Conservation (phyloP, 345 rosid species). For the Physaria fendleri region DNA sequence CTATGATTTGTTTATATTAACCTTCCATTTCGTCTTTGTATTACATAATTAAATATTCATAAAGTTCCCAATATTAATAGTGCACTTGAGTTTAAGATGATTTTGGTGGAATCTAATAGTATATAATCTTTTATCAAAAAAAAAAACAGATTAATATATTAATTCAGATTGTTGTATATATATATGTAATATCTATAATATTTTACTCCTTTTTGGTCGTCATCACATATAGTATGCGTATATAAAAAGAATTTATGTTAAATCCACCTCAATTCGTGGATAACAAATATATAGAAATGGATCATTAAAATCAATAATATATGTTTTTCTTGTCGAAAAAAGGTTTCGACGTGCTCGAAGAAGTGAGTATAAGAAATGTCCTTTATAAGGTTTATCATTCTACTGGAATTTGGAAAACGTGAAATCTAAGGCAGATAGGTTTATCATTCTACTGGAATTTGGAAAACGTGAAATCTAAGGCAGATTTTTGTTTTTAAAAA, state of each 20-base stretch:
- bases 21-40: neutral
- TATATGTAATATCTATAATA: neutral
- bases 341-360: neutral
- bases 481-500: too few relatives aligned
- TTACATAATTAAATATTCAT: neutral
- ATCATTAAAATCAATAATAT: neutral
- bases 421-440: conserved; percentile 1
- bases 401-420: conserved; percentile 3
- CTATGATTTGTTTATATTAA: conserved; percentile 13
- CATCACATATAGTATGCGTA: conserved; percentile 8
- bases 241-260: neutral
- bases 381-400: neutral
- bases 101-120: conserved; percentile 13
- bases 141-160: too few relatives aligned
- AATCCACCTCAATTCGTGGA: neutral
- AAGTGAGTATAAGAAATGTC: neutral
- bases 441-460: conserved; percentile 9
- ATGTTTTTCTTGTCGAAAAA: neutral
- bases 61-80: neutral
- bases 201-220: neutral
- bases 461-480: neutral
- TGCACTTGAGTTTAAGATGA: conserved; percentile 10
- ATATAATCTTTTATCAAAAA: too few relatives aligned
- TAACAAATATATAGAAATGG: conserved; percentile 11
- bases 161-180: too few relatives aligned